phyloP scores from a whole-genome alignment of 108 stramenopile genomes.

The Skeletonema tropicum region DNA sequence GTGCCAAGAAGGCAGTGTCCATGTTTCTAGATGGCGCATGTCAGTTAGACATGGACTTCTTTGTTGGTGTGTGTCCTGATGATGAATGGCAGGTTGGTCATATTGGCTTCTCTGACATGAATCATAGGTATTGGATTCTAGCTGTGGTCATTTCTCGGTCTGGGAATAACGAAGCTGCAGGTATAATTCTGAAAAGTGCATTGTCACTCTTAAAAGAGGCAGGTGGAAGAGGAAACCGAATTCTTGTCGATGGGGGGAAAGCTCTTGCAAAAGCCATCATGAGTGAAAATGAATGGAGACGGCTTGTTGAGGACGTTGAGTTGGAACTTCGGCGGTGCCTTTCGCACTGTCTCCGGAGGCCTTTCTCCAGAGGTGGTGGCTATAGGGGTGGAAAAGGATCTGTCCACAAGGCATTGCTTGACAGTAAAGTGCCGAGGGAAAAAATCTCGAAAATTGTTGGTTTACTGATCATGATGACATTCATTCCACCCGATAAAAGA shows the following conservation, averaged over 20 bases:
- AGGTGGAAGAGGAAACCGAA: neutral
- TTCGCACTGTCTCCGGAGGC: neutral
- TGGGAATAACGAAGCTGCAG: no score
- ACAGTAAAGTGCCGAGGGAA: neutral
- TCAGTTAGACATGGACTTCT: no score
- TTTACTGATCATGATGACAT: neutral
- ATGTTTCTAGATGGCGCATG: no score
- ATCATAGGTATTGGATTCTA: no score
- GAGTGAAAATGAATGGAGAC: neutral
- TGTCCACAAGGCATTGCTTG: neutral
- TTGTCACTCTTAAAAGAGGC: neutral
- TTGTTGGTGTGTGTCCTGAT: no score
- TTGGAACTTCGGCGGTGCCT: neutral
- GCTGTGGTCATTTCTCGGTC: no score
- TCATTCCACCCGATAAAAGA: neutral
- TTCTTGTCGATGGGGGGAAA: neutral
- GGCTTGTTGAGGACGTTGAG: neutral
- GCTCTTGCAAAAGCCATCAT: neutral
- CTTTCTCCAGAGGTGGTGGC: neutral
- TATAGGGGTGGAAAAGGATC: conserved; percentile 4
- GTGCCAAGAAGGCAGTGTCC: no score
- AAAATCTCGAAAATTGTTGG: neutral
- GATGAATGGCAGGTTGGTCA: no score
- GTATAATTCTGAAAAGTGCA: no score
- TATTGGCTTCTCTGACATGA: no score